Evolutionary conservation across 495 filamentous ascomycete species (phyloP), one percentile per base, ranked within the genome.

Genomic region (Bacidia rubella): DNA sequence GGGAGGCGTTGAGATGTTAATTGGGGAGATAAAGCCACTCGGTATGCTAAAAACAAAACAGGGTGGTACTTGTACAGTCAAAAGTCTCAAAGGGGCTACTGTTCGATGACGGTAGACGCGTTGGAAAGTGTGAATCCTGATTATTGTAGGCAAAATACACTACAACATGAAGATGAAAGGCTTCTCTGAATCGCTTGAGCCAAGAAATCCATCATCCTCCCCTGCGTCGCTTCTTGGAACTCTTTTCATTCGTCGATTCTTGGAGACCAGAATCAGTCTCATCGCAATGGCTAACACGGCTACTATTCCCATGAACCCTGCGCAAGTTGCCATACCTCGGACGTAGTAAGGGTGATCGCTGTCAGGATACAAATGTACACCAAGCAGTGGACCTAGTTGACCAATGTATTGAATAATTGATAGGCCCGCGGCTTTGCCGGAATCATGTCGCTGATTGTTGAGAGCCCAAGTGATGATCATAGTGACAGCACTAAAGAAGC

Each of bases 51-150:
- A 83, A 39, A 85, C 82, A 11, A 74, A 75, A 57, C 80, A 74
- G 47, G 87, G 85, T 39, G 82, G 82, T 35, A 61, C 80, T 15
- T 92, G 87, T 66, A 86, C 69, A 42, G 87, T 90, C 24, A 78
- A 80, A 69, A 82, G 65, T 54, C 68, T 93, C 57, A 78, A 76
- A 68, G 77, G 76, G n/a, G 86, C 79, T 50, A 72, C 76, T 58
- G 85, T 90, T 52, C 73, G 86, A 65, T 83, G 49, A 58, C 47
- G 11, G 41, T 17, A 22, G 20, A 17, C 7, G 41, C 9, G 7
- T 9, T 44, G 9, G 17, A 9, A 44, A 44, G 20, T 17, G 41
- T n/a, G n/a, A n/a, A n/a, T n/a, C n/a, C n/a, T n/a, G n/a, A n/a
- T n/a, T n/a, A n/a, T n/a, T n/a, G n/a, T n/a, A n/a, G n/a, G n/a